Evolutionary conservation across 495 filamentous ascomycete species (phyloP).

Genomic region (Aspergillus cristatus): DNA sequence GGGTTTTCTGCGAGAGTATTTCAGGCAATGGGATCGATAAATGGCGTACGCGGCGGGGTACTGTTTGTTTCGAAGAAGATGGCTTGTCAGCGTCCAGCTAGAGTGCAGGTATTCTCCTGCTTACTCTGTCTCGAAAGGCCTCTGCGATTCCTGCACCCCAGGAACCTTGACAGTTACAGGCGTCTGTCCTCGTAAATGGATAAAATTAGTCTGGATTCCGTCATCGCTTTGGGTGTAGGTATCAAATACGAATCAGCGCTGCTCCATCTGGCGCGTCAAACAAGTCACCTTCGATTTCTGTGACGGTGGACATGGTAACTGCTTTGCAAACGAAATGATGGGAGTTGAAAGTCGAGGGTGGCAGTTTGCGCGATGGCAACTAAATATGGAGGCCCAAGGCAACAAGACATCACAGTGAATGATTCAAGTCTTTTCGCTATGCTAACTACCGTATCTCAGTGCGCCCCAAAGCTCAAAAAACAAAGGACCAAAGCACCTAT

Average conservation of each 20-base stretch:
- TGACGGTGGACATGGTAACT: constrained; percentile 3
- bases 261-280: constrained; percentile 36
- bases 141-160: constrained; percentile 39
- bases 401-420: no score
- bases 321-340: background rate
- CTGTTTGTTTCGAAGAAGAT: constrained; percentile 10
- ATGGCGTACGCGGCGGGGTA: constrained; percentile 31
- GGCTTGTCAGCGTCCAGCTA: background rate
- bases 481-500: no score
- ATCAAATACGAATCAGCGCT: constrained; percentile 33
- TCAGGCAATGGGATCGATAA: constrained; percentile 26
- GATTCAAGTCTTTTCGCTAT: no score
- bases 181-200: constrained; percentile 26
- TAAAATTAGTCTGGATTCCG: constrained; percentile 1
- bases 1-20: background rate
- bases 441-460: no score
- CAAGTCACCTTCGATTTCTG: constrained; percentile 29
- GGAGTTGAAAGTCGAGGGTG: no score
- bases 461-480: no score
- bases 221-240: background rate
- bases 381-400: no score
- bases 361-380: no score
- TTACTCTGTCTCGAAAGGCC: constrained; percentile 25
- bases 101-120: background rate
- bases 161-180: constrained; percentile 34